These are phyloP conservation scores for Eucalyptus shirleyi DNA, from an alignment of 345 rosid genomes.

Conservation along the genomic window DNA sequence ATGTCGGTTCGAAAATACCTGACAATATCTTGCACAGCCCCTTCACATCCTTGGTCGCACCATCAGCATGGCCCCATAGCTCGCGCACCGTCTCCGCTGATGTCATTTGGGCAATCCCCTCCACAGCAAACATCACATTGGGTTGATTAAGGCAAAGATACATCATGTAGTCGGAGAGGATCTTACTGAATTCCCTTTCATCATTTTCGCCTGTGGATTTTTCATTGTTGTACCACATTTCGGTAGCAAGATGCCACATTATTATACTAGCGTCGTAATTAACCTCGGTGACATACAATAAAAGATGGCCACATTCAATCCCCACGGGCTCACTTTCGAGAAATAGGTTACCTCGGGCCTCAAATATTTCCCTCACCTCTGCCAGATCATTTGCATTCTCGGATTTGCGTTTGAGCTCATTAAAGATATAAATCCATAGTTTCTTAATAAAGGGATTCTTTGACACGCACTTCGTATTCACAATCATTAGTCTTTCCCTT, in stretches of 20 bases:
- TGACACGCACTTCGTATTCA: rapidly evolving
- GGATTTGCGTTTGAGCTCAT: background rate
- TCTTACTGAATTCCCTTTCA: too few species aligned
- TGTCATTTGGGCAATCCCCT: too few species aligned
- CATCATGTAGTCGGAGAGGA: too few species aligned
- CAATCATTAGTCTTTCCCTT: too few species aligned
- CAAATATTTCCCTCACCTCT: background rate
- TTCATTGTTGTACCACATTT: rapidly evolving
- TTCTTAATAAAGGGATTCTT: background rate
- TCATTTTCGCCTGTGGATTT: rapidly evolving
- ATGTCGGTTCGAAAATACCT: too few species aligned
- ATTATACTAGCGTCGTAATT: too few species aligned
- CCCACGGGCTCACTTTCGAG: rapidly evolving
- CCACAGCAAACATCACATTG: rapidly evolving
- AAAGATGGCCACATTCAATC: too few species aligned
- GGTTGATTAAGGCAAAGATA: too few species aligned
- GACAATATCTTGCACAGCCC: too few species aligned
- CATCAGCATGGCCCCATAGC: rapidly evolving
- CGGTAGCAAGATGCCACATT: too few species aligned
- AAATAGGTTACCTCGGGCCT: background rate
- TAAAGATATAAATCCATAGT: background rate
- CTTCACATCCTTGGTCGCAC: too few species aligned
- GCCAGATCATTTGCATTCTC: rapidly evolving
- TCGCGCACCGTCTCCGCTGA: rapidly evolving
- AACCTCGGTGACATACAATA: rapidly evolving